These are phyloP conservation scores for Pezicula rhizophila DNA, from an alignment of 2,329 filamentous ascomycete species.

Conservation along the genomic window DNA sequence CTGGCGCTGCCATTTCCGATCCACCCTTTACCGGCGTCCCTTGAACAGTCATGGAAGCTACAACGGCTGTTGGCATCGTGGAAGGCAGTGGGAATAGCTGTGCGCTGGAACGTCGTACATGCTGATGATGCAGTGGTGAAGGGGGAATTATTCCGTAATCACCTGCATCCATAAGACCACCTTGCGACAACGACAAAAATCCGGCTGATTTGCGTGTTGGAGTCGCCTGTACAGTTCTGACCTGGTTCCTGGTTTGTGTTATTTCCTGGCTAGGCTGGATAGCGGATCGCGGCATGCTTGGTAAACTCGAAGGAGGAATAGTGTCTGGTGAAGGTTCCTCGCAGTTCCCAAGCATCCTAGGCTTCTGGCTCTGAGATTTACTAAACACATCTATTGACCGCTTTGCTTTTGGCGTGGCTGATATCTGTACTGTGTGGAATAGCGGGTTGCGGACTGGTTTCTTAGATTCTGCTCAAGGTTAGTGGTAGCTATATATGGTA, in stretches of 20 bases:
- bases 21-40: conserved; percentile 14
- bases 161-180: conserved; percentile 1
- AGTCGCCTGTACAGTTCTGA: conserved; percentile 23
- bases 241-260: conserved; percentile 9
- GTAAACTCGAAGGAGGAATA: conserved; percentile 20
- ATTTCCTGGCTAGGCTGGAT: conserved; percentile 9
- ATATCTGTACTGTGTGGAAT: conserved; percentile 27
- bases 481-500: conserved; percentile 17
- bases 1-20: not conserved
- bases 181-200: not conserved
- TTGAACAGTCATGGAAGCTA: conserved; percentile 7
- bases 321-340: conserved; percentile 10
- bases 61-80: not conserved
- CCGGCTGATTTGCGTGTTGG: conserved; percentile 18
- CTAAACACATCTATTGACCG: conserved; percentile 21
- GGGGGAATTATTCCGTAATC: conserved; percentile 8
- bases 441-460: conserved; percentile 38
- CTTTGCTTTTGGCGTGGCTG: conserved; percentile 26
- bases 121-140: conserved; percentile 14
- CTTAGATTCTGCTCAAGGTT: conserved; percentile 40
- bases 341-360: conserved; percentile 4
- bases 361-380: conserved; percentile 8
- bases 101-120: conserved; percentile 19
- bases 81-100: conserved; percentile 14
- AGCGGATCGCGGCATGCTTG: conserved; percentile 22